Conservation (phyloP, 805 yeast genomes). For the Zygosaccharomyces lentus region DNA sequence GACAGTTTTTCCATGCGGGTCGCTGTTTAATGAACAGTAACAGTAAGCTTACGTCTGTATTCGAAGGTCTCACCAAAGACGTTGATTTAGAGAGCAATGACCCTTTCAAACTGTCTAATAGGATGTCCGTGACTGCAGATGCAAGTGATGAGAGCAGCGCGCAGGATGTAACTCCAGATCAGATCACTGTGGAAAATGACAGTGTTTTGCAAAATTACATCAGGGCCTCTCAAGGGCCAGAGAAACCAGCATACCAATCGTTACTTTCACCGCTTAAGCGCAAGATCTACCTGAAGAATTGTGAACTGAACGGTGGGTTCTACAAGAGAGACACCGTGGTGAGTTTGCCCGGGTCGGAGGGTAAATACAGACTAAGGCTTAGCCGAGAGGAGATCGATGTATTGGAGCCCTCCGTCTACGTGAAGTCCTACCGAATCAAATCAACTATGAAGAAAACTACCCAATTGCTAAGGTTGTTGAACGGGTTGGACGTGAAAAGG, state of each 20-base stretch:
- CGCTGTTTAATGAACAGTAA: slow-evolving; percentile 8
- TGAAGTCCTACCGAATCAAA: slow-evolving; percentile 76
- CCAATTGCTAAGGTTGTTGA: slow-evolving; percentile 67
- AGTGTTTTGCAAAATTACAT: slow-evolving; percentile 44
- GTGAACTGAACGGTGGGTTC: slow-evolving; percentile 57
- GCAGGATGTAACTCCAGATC: slow-evolving; percentile 15
- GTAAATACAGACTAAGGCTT: slow-evolving; percentile 52
- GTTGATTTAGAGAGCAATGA: slow-evolving; percentile 17
- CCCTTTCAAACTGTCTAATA: slow-evolving; percentile 22
- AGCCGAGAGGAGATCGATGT: slow-evolving; percentile 64
- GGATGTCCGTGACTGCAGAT: slow-evolving; percentile 23
- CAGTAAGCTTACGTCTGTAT: slow-evolving; percentile 12
- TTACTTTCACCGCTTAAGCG: slow-evolving; percentile 68
- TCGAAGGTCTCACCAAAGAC: slow-evolving; percentile 27
- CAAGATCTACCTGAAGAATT: slow-evolving; percentile 57
- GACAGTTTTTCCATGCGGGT: slow-evolving; percentile 10
- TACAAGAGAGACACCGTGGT: slow-evolving; percentile 60
- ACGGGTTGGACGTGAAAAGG: slow-evolving; percentile 61
- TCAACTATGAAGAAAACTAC: slow-evolving; percentile 88
- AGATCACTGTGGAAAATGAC: slow-evolving; percentile 36
- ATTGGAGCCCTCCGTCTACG: slow-evolving; percentile 83
- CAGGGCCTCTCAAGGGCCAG: slow-evolving; percentile 39
- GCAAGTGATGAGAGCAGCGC: slow-evolving; percentile 21
- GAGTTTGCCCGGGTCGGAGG: slow-evolving; percentile 38
- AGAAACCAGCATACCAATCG: slow-evolving; percentile 52